Evolutionary conservation across 1,284 basidiomycete genomes (phyloP).

Genomic region (Cutaneotrichosporon cyanovorans): DNA sequence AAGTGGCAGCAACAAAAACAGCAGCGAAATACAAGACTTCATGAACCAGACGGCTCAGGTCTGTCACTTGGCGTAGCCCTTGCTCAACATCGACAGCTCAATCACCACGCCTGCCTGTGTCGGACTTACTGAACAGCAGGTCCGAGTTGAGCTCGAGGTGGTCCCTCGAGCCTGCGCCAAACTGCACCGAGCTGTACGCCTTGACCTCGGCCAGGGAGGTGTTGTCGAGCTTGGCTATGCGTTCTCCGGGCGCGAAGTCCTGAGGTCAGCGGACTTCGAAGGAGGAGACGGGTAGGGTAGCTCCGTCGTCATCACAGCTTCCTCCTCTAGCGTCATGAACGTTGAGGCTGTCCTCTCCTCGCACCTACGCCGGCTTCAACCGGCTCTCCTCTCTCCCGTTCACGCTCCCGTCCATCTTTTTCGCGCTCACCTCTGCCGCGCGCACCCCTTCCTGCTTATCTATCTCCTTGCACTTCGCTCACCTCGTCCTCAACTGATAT

Average conservation of each 20-base stretch:
- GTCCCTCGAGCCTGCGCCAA: conserved; percentile 48
- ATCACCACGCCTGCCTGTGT: not conserved
- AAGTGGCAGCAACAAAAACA: not conserved
- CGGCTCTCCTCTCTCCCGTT: too few relatives aligned
- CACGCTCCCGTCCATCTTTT: not conserved
- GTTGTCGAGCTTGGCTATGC: conserved; percentile 33
- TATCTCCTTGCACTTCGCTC: too few relatives aligned
- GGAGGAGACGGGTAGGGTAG: not conserved
- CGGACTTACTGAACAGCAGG: conserved; percentile 51
- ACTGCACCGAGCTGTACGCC: conserved; percentile 46
- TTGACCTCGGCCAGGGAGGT: conserved; percentile 36
- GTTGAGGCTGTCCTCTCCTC: not conserved
- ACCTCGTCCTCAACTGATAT: not conserved
- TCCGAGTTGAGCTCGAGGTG: conserved; percentile 60
- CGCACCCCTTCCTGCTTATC: too few relatives aligned
- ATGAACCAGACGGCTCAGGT: too few relatives aligned
- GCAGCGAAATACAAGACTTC: too few relatives aligned
- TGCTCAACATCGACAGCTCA: not conserved
- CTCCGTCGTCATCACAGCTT: too few relatives aligned
- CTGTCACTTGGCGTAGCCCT: too few relatives aligned
- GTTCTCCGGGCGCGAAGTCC: conserved; percentile 34
- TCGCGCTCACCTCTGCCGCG: too few relatives aligned
- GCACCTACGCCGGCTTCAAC: too few relatives aligned
- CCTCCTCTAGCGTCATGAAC: too few relatives aligned
- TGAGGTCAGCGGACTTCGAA: conserved; percentile 11